Evolutionary conservation across 2,329 filamentous ascomycete genomes (phyloP).

Genomic region (Gaeumannomyces sp.): DNA sequence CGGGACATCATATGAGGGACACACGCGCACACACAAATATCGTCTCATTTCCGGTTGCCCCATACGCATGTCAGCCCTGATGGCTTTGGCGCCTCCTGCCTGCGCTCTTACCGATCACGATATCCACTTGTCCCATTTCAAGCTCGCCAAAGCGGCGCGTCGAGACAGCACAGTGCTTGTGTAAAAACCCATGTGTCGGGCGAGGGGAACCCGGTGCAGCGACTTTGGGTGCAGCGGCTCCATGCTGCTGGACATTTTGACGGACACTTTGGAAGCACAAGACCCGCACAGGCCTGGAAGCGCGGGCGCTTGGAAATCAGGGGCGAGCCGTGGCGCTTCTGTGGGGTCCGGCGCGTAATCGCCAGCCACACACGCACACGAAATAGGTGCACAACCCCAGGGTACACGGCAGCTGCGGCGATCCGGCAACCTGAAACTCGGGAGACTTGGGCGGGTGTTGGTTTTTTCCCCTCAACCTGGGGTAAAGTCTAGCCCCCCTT

Average conservation of each 20-base stretch:
- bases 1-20: conserved; percentile 20
- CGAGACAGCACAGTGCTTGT: too few species aligned
- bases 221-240: too few species aligned
- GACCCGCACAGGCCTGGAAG: background rate
- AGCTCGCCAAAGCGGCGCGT: too few species aligned
- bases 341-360: background rate
- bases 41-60: background rate
- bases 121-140: too few species aligned
- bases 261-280: background rate
- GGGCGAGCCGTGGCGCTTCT: background rate
- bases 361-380: background rate
- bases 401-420: background rate
- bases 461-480: too few species aligned
- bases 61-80: background rate
- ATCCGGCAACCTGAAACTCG: background rate
- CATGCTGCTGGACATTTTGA: background rate
- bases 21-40: background rate
- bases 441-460: background rate
- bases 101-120: background rate
- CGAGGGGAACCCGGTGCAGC: background rate
- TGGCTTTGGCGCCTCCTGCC: background rate
- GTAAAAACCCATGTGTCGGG: background rate
- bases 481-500: too few species aligned
- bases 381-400: background rate
- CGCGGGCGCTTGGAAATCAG: background rate